A percentile compares a stretch with the other conserved stretches of the same genome.
Evolutionary conservation across 2,329 filamentous ascomycete genomes (phyloP).

Genomic region (Penicillium thymicola): DNA sequence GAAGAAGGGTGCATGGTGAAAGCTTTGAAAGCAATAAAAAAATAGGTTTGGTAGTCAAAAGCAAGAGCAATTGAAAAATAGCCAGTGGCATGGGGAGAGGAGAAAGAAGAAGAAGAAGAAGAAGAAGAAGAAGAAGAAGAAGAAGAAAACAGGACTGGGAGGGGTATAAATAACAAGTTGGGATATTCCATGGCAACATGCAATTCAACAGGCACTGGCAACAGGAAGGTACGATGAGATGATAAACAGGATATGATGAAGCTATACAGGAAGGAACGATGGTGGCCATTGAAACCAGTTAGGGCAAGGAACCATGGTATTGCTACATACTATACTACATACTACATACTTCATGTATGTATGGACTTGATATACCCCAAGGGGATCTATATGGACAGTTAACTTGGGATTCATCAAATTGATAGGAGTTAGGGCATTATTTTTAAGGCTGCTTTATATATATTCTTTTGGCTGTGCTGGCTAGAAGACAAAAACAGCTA

Average conservation of each 20-base stretch:
- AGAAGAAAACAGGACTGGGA: background rate
- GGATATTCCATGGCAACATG: background rate
- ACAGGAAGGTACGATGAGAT: background rate
- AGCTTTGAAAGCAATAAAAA: background rate
- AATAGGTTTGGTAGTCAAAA: background rate
- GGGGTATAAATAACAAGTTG: background rate
- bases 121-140: background rate
- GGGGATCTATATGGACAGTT: background rate
- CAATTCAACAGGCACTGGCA: background rate
- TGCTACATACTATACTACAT: background rate
- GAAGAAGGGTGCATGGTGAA: background rate
- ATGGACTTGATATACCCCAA: background rate
- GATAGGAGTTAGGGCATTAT: background rate
- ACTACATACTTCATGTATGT: background rate
- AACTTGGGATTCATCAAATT: background rate
- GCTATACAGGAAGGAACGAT: background rate
- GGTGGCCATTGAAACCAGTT: background rate
- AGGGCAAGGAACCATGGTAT: background rate
- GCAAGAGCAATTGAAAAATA: background rate
- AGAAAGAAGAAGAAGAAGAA: background rate
- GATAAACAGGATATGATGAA: background rate
- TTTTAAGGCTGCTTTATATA: background rate
- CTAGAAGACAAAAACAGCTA: background rate
- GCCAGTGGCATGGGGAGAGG: slow-evolving; percentile 6
- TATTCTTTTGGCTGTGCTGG: background rate